phyloP scores from a whole-genome alignment of 331 rosid species.

The Quercus tomentella region DNA sequence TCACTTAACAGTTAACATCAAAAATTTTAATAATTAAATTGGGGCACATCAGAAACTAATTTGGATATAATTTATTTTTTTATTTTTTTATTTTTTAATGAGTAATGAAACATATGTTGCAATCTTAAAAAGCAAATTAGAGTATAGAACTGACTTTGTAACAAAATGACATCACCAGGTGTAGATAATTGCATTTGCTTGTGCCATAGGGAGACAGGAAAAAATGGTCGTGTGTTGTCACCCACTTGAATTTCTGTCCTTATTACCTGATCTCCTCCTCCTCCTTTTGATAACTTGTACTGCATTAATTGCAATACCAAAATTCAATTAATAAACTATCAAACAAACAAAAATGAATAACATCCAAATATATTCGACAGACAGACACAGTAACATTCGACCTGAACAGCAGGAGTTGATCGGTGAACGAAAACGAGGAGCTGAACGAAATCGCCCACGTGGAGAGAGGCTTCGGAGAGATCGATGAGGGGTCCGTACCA shows the following conservation, averaged over 20 bases:
- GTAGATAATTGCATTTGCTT: constrained; percentile 45
- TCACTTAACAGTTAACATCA: too few species aligned
- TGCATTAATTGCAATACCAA: neutral
- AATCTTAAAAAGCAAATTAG: neutral
- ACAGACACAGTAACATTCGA: neutral
- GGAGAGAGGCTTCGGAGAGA: constrained; percentile 46
- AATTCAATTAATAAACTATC: neutral
- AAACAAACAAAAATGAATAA: neutral
- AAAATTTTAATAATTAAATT: too few species aligned
- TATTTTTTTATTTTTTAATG: too few species aligned
- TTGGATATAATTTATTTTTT: too few species aligned
- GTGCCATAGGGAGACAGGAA: constrained; percentile 69
- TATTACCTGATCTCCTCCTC: constrained; percentile 2
- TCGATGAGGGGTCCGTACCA: constrained; percentile 94
- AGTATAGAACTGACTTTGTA: constrained; percentile 41
- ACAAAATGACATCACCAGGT: constrained; percentile 52
- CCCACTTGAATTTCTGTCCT: constrained; percentile 76
- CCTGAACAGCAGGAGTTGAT: constrained; percentile 54
- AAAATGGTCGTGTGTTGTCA: constrained; percentile 66
- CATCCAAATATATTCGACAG: neutral
- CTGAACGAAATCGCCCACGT: constrained; percentile 69
- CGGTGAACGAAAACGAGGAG: constrained; percentile 79
- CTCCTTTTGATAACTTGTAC: constrained; percentile 53
- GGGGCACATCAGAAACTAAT: too few species aligned
- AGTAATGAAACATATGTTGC: neutral